phyloP scores from a whole-genome alignment of 345 rosid genomes.

The Hibiscus mutabilis region DNA sequence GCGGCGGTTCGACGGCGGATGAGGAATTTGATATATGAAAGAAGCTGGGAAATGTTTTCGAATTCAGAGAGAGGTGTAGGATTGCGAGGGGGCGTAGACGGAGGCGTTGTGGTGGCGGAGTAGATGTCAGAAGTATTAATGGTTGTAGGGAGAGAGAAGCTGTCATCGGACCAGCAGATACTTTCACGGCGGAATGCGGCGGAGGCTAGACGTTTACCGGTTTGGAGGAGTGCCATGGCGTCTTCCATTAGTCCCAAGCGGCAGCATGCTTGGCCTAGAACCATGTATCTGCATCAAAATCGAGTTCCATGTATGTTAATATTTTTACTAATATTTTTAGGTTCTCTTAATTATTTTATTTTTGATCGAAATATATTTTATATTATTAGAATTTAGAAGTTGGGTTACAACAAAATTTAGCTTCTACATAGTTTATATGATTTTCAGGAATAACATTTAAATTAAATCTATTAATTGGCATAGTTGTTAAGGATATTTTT shows the following conservation, averaged over 20 bases:
- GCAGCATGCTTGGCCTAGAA: slow-evolving; percentile 86
- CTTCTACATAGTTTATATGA: not conserved
- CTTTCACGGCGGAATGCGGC: slow-evolving; percentile 92
- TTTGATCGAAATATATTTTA: not conserved
- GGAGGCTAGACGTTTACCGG: slow-evolving; percentile 82
- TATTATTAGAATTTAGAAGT: not conserved
- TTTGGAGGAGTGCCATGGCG: slow-evolving; percentile 88
- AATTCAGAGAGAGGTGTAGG: slow-evolving; percentile 24
- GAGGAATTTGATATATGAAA: slow-evolving; percentile 75
- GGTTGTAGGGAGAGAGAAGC: slow-evolving; percentile 50
- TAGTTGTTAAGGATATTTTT: too few relatives aligned
- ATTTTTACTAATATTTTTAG: not conserved
- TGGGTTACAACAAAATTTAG: not conserved
- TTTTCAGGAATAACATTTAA: not conserved
- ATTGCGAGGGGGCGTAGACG: slow-evolving; percentile 48
- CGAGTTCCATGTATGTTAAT: not conserved
- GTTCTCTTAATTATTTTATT: not conserved
- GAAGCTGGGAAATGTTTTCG: slow-evolving; percentile 56
- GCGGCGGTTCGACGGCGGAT: slow-evolving; percentile 86
- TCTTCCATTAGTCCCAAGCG: slow-evolving; percentile 94
- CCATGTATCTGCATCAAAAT: slow-evolving; percentile 44
- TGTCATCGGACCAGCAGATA: slow-evolving; percentile 80
- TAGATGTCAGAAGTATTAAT: slow-evolving; percentile 17
- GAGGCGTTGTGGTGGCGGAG: slow-evolving; percentile 27
- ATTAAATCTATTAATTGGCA: too few relatives aligned